Evolutionary conservation across 169 alveolate genomes (phyloP).

Genomic region (Plasmodium blacklocki): DNA sequence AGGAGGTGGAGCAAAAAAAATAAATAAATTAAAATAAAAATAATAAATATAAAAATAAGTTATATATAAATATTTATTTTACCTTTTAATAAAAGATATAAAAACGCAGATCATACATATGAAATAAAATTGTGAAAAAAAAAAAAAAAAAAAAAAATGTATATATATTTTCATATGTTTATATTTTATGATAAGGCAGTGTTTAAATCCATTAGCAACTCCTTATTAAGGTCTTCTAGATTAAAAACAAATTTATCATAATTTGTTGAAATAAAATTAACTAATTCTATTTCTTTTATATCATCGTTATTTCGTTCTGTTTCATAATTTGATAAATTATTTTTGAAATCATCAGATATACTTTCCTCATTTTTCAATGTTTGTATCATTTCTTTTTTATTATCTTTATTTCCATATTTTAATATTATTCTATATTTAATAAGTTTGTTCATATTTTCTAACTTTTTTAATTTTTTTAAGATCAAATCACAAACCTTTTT

Average conservation of each 20-base stretch:
- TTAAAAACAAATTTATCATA: constrained; percentile 27
- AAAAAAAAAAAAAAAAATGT: no score
- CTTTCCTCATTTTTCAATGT: constrained; percentile 16
- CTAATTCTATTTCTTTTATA: constrained; percentile 20
- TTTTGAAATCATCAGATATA: constrained; percentile 30
- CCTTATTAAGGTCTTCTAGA: constrained; percentile 10
- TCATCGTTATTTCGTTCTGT: constrained; percentile 5
- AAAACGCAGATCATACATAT: no score
- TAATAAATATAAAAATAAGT: no score
- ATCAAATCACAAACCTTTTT: constrained; percentile 41
- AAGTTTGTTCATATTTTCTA: constrained; percentile 6
- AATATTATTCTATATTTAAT: constrained; percentile 15
- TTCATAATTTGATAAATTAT: constrained; percentile 36
- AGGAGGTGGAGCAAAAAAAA: no score
- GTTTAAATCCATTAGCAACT: not conserved
- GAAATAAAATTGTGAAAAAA: no score
- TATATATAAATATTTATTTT: no score
- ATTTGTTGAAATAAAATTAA: constrained; percentile 26
- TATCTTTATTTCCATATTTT: constrained; percentile 36
- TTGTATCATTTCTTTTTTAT: constrained; percentile 26
- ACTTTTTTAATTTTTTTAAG: constrained; percentile 22
- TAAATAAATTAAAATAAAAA: no score
- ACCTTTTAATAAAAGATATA: no score
- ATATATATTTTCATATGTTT: no score
- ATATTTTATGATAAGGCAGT: not conserved